Evolutionary conservation across 441 rosid genomes (phyloP).

Genomic region (Manihot esculenta): DNA sequence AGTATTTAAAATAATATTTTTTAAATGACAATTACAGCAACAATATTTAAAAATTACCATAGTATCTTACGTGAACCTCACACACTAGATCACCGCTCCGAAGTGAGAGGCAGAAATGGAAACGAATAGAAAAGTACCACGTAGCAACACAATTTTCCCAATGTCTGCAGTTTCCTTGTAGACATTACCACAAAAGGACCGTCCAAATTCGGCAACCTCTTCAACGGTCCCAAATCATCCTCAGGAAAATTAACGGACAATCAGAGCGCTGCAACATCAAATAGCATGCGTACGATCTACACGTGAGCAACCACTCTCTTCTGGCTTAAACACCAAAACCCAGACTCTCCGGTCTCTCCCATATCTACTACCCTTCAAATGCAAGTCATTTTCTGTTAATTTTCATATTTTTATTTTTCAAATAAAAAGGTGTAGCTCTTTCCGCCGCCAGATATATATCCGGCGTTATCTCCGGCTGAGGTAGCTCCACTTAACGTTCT

Average conservation of each 20-base stretch:
- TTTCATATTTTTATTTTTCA: background rate
- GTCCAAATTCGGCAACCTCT: background rate
- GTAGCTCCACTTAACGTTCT: slow-evolving; percentile 15
- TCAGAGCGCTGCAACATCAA: background rate
- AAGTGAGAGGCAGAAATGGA: background rate
- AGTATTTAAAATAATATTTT: no score
- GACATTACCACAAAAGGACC: background rate
- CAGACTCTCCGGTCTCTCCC: background rate
- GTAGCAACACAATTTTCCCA: background rate
- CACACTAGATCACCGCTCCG: background rate
- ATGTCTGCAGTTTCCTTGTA: background rate
- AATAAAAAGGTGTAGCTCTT: background rate
- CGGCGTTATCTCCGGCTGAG: slow-evolving; percentile 31
- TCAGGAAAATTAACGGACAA: no score
- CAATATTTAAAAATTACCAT: no score
- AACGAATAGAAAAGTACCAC: background rate
- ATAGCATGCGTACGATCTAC: background rate
- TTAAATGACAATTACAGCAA: no score
- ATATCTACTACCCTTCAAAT: background rate
- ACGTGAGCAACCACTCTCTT: background rate
- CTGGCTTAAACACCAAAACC: background rate
- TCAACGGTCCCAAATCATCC: background rate
- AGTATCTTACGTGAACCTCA: background rate
- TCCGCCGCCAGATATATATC: slow-evolving; percentile 22
- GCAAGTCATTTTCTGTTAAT: slow-evolving; percentile 11